phyloP scores from a whole-genome alignment of 306 rosid genomes.

The Vachellia pachyceras region DNA sequence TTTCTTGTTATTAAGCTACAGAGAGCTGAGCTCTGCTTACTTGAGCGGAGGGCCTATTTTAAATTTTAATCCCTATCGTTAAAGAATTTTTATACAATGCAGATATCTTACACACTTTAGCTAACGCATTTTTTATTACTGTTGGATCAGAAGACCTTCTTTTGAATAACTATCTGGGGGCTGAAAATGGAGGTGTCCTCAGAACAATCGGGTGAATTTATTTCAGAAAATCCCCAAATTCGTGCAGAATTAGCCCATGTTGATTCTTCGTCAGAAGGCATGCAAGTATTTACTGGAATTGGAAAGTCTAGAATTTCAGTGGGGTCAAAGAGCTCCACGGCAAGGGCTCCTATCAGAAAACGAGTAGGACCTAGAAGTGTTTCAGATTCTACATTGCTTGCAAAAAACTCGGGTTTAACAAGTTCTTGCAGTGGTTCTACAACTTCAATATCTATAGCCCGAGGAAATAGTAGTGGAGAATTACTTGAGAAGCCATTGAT shows the following conservation, averaged over 20 bases:
- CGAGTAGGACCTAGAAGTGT: constrained; percentile 52
- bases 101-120: neutral
- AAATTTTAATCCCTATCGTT: neutral
- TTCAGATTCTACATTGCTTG: constrained; percentile 44
- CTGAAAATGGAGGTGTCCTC: constrained; percentile 65
- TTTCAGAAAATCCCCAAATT: constrained; percentile 44
- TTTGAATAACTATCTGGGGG: constrained; percentile 30
- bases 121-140: constrained; percentile 1
- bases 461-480: constrained; percentile 84
- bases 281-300: constrained; percentile 42
- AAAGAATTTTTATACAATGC: neutral
- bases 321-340: constrained; percentile 40
- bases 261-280: constrained; percentile 45
- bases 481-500: constrained; percentile 58
- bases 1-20: constrained; percentile 22
- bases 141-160: constrained; percentile 32
- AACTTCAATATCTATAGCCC: constrained; percentile 50
- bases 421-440: constrained; percentile 52
- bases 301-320: constrained; percentile 46
- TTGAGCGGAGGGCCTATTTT: neutral
- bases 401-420: constrained; percentile 51
- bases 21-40: constrained; percentile 30
- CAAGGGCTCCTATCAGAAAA: constrained; percentile 50
- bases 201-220: constrained; percentile 48
- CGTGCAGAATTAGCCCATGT: constrained; percentile 36